Conservation (phyloP, 129 eudicot species). For the Ambrosia trifida region DNA sequence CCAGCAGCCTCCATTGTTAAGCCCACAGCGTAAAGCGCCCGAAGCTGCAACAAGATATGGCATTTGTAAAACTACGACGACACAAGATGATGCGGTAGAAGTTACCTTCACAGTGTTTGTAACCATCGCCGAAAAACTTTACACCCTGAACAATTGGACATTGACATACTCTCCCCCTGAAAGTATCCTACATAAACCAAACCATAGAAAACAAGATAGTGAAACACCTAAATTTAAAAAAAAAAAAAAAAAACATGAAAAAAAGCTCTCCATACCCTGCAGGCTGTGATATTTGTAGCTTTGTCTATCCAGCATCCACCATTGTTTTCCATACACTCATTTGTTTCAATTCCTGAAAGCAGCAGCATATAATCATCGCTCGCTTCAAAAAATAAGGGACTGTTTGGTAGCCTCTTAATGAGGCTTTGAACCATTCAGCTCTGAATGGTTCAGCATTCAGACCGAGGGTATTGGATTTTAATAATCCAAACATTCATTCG, state of each 20-base stretch:
- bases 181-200: slow-evolving; percentile 66
- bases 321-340: slow-evolving; percentile 84
- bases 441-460: too few species aligned
- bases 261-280: slow-evolving; percentile 57
- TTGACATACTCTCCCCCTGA: slow-evolving; percentile 88
- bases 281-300: slow-evolving; percentile 75
- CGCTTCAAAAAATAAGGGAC: neutral
- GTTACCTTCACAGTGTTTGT: slow-evolving; percentile 87
- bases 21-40: slow-evolving; percentile 71
- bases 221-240: neutral
- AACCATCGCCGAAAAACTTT: slow-evolving; percentile 85
- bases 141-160: slow-evolving; percentile 89
- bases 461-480: too few species aligned
- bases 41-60: slow-evolving; percentile 54
- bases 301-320: slow-evolving; percentile 98
- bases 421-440: too few species aligned
- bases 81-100: neutral
- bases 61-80: neutral
- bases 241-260: neutral
- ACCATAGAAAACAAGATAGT: slow-evolving; percentile 7
- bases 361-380: slow-evolving; percentile 16
- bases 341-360: slow-evolving; percentile 73
- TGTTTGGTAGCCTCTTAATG: too few species aligned
- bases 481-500: too few species aligned
- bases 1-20: slow-evolving; percentile 52